Percentiles rank a stretch among this genome's conserved stretches.
phyloP scores from a whole-genome alignment of 768 basidiomycete species.

The Piloderma croceum region DNA sequence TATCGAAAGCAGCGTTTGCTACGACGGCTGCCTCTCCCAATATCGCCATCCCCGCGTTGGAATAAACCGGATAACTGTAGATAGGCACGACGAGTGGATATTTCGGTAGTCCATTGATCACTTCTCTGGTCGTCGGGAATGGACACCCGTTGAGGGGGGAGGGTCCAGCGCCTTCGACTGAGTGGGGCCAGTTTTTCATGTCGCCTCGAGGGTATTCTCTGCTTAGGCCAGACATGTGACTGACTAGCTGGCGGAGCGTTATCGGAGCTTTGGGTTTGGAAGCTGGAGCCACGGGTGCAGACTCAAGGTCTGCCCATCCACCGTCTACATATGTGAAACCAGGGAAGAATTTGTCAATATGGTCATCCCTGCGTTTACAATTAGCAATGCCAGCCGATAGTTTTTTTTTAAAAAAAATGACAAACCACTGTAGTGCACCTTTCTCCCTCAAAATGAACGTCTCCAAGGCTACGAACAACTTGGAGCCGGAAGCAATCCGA shows the following conservation, averaged over 20 bases:
- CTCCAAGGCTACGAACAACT: constrained; percentile 45
- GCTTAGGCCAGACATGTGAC: constrained; percentile 34
- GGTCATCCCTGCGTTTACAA: constrained; percentile 39
- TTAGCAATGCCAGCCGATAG: background rate
- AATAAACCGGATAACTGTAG: constrained; percentile 39
- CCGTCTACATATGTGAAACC: constrained; percentile 31
- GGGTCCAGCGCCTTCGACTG: constrained; percentile 21
- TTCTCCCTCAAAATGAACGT: constrained; percentile 43
- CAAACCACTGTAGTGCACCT: constrained; percentile 36
- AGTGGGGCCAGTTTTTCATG: constrained; percentile 37
- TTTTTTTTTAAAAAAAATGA: background rate
- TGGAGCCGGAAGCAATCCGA: constrained; percentile 47
- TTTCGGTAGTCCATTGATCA: constrained; percentile 32
- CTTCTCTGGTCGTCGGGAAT: constrained; percentile 25
- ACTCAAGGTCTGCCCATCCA: constrained; percentile 30
- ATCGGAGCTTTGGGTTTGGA: constrained; percentile 21
- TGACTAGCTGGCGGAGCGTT: constrained; percentile 37
- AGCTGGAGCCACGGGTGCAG: constrained; percentile 7
- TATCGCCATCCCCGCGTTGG: constrained; percentile 26
- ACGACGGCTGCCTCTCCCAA: constrained; percentile 20
- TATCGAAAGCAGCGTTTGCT: constrained; percentile 15
- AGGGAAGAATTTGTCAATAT: constrained; percentile 40
- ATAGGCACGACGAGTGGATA: constrained; percentile 39
- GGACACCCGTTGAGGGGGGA: constrained; percentile 24
- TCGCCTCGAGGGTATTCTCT: constrained; percentile 31